Evolutionary conservation across 306 rosid genomes (phyloP), one percentile per base, ranked within the genome.

Genomic region (Casuarina cunninghamiana): DNA sequence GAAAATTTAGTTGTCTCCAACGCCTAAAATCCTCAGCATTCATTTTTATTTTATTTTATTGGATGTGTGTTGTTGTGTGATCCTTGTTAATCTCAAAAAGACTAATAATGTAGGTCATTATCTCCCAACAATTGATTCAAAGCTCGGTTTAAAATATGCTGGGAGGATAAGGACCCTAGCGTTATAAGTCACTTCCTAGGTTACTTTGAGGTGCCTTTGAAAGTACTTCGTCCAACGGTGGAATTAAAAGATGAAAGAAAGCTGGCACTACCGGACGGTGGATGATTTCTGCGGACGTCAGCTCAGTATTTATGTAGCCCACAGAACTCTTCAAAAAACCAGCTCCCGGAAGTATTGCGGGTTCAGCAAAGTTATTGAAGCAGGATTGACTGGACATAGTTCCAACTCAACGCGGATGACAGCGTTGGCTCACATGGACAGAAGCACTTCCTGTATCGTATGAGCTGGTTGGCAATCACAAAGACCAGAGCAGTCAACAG

Each of bases 221-320:
- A 66, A 77, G 49, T 95, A 97, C 4, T 90, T 93, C 85, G 84
- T 93, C 92, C 88, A 50, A 88, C 92, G 92, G 84, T 17, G 90
- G 86, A 91, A 88, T 73, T 79, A 75, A 73, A 90, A 77, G 3
- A 7, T 91, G 87, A 84, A 32, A 35, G 81, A 85, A 65, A 83
- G 87, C 82, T 93, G 97, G 92, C 82, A 83, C 5, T 87, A 87
- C 80, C 63, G 12, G 55, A 74, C 80, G 73, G 85, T 82, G 38
- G 90, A 80, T 55, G 89, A 86, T 69, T 82, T 37, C 43, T 88
- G 26, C 90, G 90, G 2, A 17, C 83, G 45, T 68, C 89, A 46
- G 58, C 44, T 50, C 75, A 74, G 73, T 68, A 54, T 69, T 70
- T 78, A 73, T 86, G 90, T 71, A 85, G 78, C 6, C 58, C 54